Evolutionary conservation across 495 filamentous ascomycete species (phyloP).

Genomic region (Hypoxylon subgilvum): DNA sequence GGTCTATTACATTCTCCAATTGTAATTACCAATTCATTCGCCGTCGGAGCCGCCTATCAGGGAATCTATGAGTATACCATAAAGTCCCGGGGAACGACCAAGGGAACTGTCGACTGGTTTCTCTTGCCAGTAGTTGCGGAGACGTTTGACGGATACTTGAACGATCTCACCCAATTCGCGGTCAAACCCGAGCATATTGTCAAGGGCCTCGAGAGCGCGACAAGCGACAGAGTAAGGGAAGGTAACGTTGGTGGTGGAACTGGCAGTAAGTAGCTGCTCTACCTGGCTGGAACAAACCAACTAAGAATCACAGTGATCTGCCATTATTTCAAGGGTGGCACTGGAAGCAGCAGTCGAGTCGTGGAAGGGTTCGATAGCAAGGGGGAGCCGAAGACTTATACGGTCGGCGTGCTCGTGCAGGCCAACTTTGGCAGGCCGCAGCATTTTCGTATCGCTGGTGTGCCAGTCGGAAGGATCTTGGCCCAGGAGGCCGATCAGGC

Average conservation of each 20-base stretch:
- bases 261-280: constrained; percentile 44
- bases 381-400: constrained; percentile 49
- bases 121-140: constrained; percentile 59
- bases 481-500: constrained; percentile 39
- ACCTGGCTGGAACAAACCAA: not conserved
- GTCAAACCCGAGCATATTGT: constrained; percentile 52
- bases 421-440: constrained; percentile 56
- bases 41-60: constrained; percentile 54
- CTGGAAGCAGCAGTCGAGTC: constrained; percentile 55
- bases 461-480: constrained; percentile 56
- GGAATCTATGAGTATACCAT: constrained; percentile 57
- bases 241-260: constrained; percentile 60
- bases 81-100: constrained; percentile 42
- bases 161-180: constrained; percentile 51
- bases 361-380: constrained; percentile 44
- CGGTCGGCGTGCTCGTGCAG: constrained; percentile 58
- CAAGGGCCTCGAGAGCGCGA: constrained; percentile 50
- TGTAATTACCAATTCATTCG: constrained; percentile 58
- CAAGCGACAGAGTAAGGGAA: constrained; percentile 50
- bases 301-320: constrained; percentile 11
- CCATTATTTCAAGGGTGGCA: constrained; percentile 60
- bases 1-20: constrained; percentile 58
- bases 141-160: constrained; percentile 59
- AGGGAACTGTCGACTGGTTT: constrained; percentile 52
- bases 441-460: constrained; percentile 55